Base-by-base conservation (phyloP, 805 yeast species). In the Ogataea polymorpha region DNA sequence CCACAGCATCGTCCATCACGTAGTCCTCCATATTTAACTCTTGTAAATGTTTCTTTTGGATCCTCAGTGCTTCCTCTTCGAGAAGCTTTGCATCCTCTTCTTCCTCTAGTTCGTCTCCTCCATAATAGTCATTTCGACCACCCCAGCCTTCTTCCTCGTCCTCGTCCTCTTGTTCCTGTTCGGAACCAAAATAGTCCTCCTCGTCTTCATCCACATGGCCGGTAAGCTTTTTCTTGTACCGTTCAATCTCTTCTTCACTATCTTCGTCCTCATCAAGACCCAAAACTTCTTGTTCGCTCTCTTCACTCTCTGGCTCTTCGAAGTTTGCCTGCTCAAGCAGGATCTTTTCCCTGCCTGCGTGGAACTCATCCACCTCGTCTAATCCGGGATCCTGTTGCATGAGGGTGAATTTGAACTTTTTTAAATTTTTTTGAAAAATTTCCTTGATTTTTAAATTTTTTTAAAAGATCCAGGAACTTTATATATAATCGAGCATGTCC, bases 61-160 rank as follows among this genome's bases (percentile, higher is more conserved):
- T 80, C 56, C 88, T 79, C 35, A 86, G 57, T 0, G 98, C 98
- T 64, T 93, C 97, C 53, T 79, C 80, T 43, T 91, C 93, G 65
- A 89, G 81, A 47, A 77, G 80, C 47, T 78, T 80, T 5, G 87
- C 85, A 23, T 79, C 81, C 39, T 80, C 95, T 23, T 82, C 91
- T 49, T 86, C 95, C 61, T 72, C 86, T 50, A 66, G 73, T 13
- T 73, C 77, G 46, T 78, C 84, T n/a, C 77, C 82, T 32, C 82
- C 83, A 54, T 79, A 79, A 50, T 76, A 77, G 50, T 62, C 77
- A 66, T 60, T 73, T 45, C 69, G 64, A n/a, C 71, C 65, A 1
- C 66, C 51, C 35, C 76, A 77, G 26, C 57, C 66, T 8, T 58
- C 66, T 6, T 55, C 67, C 1, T 58, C 64, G 7, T 54, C 61